Conservation (phyloP, 208 protist genomes). For the Leishmania braziliensis region DNA sequence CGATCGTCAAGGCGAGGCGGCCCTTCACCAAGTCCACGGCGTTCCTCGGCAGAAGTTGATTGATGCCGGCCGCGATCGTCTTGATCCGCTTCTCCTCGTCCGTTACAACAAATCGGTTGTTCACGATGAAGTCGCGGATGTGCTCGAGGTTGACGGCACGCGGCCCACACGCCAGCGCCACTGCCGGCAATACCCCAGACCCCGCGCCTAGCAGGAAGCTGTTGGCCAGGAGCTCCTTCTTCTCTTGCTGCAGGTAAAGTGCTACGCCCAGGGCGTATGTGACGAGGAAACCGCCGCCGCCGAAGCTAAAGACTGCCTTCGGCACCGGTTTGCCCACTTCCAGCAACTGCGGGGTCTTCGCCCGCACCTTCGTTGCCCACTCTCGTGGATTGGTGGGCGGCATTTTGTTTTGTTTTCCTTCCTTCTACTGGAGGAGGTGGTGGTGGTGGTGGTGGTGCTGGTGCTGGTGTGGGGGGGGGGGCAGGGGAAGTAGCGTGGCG, state of each 20-base stretch:
- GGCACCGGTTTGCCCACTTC: constrained; percentile 84
- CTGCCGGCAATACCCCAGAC: constrained; percentile 76
- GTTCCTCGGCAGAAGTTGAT: constrained; percentile 74
- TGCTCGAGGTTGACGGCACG: constrained; percentile 74
- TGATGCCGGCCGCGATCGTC: constrained; percentile 73
- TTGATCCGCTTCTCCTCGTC: constrained; percentile 75
- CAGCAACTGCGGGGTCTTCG: constrained; percentile 82
- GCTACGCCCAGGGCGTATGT: constrained; percentile 90
- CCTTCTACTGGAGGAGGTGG: neutral
- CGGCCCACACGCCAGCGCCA: constrained; percentile 79
- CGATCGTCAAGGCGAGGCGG: constrained; percentile 84
- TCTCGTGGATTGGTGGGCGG: constrained; percentile 67
- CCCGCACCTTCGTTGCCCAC: constrained; percentile 74
- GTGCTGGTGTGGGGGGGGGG: neutral
- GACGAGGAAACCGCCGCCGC: constrained; percentile 84
- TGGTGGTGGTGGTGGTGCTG: neutral
- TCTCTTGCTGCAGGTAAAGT: constrained; percentile 87
- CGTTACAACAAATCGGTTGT: constrained; percentile 77
- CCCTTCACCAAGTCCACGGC: constrained; percentile 74
- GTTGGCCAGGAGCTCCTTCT: constrained; percentile 71
- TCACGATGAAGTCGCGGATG: constrained; percentile 79
- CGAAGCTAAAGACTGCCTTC: constrained; percentile 87
- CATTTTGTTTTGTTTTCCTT: constrained; percentile 22
- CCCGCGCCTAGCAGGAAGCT: constrained; percentile 84
- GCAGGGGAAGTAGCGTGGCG: neutral